Evolutionary conservation across 176 grass and related monocot species (phyloP).

Genomic region (Carex kokanica): DNA sequence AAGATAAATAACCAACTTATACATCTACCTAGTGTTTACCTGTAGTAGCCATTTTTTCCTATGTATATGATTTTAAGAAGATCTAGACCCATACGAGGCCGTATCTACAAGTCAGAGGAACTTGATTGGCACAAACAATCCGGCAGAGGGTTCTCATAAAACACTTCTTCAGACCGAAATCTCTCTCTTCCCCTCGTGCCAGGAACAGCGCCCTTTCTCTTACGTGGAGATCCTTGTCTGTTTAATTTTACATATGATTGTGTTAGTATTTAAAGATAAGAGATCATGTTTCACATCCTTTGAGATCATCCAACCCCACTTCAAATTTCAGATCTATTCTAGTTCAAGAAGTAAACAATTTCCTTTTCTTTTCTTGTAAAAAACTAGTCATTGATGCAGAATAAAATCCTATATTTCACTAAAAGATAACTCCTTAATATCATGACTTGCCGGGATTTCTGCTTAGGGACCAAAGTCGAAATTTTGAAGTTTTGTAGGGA

Average conservation of each 20-base stretch:
- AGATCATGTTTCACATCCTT: neutral
- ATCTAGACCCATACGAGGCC: neutral
- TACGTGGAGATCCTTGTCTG: constrained; percentile 83
- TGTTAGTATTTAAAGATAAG: neutral
- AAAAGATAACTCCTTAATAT: neutral
- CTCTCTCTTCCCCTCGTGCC: constrained; percentile 80
- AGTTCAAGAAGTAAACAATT: neutral
- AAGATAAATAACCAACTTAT: constrained; percentile 1
- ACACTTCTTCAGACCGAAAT: constrained; percentile 86
- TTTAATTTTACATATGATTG: constrained; percentile 27
- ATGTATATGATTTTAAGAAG: neutral
- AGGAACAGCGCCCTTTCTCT: constrained; percentile 68
- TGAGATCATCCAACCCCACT: neutral
- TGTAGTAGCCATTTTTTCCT: constrained; percentile 9
- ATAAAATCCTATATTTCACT: neutral
- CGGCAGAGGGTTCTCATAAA: constrained; percentile 96
- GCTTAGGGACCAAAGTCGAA: neutral
- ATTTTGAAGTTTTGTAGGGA: neutral
- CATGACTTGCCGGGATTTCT: neutral
- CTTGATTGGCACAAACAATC: constrained; percentile 69
- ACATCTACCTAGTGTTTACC: constrained; percentile 24
- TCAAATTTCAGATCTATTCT: neutral
- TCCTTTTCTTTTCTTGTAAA: neutral
- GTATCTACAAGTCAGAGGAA: constrained; percentile 18
- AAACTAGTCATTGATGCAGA: neutral